Percentiles rank a stretch among this genome's conserved stretches.
phyloP scores from a whole-genome alignment of 2,329 filamentous ascomycete species.

The Curvularia verruculosa region DNA sequence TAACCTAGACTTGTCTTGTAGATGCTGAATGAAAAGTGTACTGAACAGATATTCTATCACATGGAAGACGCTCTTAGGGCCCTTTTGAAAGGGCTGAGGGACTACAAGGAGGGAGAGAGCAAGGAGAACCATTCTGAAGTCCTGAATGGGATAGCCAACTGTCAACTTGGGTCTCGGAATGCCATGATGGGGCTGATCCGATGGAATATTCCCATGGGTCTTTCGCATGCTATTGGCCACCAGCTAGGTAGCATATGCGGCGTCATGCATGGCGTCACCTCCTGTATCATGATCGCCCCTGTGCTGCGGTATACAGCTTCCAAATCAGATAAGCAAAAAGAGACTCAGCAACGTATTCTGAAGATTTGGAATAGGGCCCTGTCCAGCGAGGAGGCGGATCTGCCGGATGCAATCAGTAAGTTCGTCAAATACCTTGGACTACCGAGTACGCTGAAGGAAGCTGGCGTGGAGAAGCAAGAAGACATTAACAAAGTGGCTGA shows the following conservation, averaged over 20 bases:
- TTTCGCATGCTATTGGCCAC: conserved; percentile 33
- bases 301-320: conserved; percentile 24
- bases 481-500: conserved; percentile 30
- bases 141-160: conserved; percentile 26
- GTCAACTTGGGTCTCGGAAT: conserved; percentile 28
- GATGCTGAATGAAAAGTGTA: conserved; percentile 24
- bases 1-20: neutral
- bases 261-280: conserved; percentile 33
- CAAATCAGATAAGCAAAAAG: conserved; percentile 17
- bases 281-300: conserved; percentile 30
- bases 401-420: conserved; percentile 29
- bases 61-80: conserved; percentile 30
- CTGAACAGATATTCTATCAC: conserved; percentile 21
- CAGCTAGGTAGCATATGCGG: conserved; percentile 28
- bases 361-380: conserved; percentile 28
- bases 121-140: conserved; percentile 17
- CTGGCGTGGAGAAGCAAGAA: conserved; percentile 24
- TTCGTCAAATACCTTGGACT: conserved; percentile 28
- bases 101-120: conserved; percentile 26
- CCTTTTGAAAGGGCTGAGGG: conserved; percentile 26
- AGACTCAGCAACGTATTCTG: conserved; percentile 22
- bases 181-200: conserved; percentile 30
- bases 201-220: conserved; percentile 27
- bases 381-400: conserved; percentile 21
- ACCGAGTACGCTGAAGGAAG: conserved; percentile 27